A percentile compares a stretch with the other conserved stretches of the same genome.
Conservation (phyloP, 1,284 basidiomycete species). For the Cryptococcus sp. region DNA sequence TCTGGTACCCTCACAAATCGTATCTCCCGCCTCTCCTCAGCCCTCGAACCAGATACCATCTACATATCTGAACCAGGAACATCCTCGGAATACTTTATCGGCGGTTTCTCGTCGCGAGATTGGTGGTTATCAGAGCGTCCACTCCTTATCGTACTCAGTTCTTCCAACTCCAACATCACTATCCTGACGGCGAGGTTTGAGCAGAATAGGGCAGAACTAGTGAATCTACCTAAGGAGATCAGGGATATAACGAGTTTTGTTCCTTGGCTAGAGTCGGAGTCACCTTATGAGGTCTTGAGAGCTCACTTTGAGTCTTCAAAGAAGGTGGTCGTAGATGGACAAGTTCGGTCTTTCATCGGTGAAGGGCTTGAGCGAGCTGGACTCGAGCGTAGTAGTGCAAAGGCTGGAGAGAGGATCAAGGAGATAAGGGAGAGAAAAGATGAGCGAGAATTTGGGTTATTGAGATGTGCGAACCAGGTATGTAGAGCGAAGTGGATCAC, state of each 20-base stretch:
- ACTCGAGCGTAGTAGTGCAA: conserved; percentile 4
- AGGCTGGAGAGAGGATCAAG: conserved; percentile 45
- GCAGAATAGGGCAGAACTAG: conserved; percentile 58
- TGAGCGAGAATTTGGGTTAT: conserved; percentile 61
- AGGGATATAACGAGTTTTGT: conserved; percentile 53
- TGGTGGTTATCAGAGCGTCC: conserved; percentile 76
- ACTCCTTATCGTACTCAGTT: conserved; percentile 58
- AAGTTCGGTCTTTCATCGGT: conserved; percentile 54
- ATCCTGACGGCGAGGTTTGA: conserved; percentile 76
- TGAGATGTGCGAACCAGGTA: conserved; percentile 77
- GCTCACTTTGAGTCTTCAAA: conserved; percentile 46
- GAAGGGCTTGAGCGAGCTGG: conserved; percentile 48
- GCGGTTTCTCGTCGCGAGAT: conserved; percentile 55
- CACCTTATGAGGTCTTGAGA: conserved; percentile 61
- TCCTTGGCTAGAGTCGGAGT: conserved; percentile 68
- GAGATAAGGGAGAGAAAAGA: conserved; percentile 70
- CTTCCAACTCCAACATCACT: conserved; percentile 47
- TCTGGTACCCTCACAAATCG: conserved; percentile 10
- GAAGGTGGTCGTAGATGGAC: conserved; percentile 60
- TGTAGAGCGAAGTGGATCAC: too few relatives aligned
- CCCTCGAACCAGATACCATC: conserved; percentile 8
- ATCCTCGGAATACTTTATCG: conserved; percentile 65
- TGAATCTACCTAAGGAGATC: conserved; percentile 52
- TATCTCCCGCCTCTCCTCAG: conserved; percentile 8
- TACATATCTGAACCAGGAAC: conserved; percentile 68